These are phyloP conservation scores for Cercospora zeina DNA, from an alignment of 2,329 filamentous ascomycete species.

Conservation along the genomic window DNA sequence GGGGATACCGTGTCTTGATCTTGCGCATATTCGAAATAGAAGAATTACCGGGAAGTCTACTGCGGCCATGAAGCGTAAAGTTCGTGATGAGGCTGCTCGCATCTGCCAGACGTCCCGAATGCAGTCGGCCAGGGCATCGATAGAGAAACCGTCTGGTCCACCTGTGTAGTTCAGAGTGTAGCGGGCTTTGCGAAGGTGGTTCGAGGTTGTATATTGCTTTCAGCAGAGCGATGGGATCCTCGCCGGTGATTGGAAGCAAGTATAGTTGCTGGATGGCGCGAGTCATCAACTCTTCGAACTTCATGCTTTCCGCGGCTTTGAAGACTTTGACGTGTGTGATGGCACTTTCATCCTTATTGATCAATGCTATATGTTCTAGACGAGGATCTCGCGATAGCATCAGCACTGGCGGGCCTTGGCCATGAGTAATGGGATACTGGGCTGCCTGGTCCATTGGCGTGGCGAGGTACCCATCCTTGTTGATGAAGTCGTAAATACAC, in stretches of 20 bases:
- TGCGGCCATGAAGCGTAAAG: neutral
- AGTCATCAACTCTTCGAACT: conserved; percentile 43
- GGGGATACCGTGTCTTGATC: conserved; percentile 9
- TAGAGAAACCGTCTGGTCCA: conserved; percentile 33
- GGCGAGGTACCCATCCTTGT: conserved; percentile 25
- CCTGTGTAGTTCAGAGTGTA: conserved; percentile 33
- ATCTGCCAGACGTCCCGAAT: neutral
- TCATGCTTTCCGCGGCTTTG: conserved; percentile 40
- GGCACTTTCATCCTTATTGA: conserved; percentile 23
- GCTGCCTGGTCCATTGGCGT: conserved; percentile 18
- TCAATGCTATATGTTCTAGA: neutral
- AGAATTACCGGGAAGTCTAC: neutral
- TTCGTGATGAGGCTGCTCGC: neutral
- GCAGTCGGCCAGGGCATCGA: conserved; percentile 8
- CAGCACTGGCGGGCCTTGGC: conserved; percentile 25
- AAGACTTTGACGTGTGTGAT: conserved; percentile 36
- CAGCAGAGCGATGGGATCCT: conserved; percentile 43
- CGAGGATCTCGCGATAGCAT: neutral
- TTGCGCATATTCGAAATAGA: conserved; percentile 14
- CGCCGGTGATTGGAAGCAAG: conserved; percentile 35
- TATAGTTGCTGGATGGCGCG: conserved; percentile 42
- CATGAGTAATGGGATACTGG: conserved; percentile 3
- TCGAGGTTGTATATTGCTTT: conserved; percentile 40
- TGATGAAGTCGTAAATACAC: conserved; percentile 41
- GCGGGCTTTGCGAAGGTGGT: conserved; percentile 15